These are phyloP conservation scores for Orbilia quercus DNA, from an alignment of 2,329 filamentous ascomycete genomes.

Conservation along the genomic window DNA sequence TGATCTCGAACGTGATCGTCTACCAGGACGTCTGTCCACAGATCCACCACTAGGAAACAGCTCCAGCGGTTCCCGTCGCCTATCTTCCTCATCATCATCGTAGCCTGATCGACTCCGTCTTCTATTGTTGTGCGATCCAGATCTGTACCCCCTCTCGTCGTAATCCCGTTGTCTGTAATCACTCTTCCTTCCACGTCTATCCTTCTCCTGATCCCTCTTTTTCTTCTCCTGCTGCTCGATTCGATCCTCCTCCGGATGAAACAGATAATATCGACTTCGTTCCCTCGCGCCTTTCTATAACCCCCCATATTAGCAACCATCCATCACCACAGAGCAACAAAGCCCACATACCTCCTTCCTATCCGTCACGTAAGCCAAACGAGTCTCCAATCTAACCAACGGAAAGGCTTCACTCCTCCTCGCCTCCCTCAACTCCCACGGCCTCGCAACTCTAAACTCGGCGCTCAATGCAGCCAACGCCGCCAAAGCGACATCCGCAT, in stretches of 20 bases:
- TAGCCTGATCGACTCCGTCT: slow-evolving; percentile 61
- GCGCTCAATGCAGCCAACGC: slow-evolving; percentile 68
- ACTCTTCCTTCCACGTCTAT: slow-evolving; percentile 65
- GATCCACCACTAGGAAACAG: slow-evolving; percentile 35
- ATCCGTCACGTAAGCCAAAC: slow-evolving; percentile 79
- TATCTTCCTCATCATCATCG: slow-evolving; percentile 68
- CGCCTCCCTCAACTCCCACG: slow-evolving; percentile 74
- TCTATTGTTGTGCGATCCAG: slow-evolving; percentile 62
- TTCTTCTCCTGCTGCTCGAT: slow-evolving; percentile 75
- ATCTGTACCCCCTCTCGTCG: slow-evolving; percentile 59
- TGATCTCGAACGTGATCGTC: slow-evolving; percentile 54
- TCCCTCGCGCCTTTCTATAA: slow-evolving; percentile 75
- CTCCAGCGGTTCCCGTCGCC: slow-evolving; percentile 37
- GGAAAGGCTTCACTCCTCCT: slow-evolving; percentile 76
- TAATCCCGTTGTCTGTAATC: slow-evolving; percentile 73
- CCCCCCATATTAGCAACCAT: slow-evolving; percentile 12
- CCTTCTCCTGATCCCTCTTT: slow-evolving; percentile 64
- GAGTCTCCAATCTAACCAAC: slow-evolving; percentile 75
- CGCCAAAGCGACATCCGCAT: slow-evolving; percentile 67
- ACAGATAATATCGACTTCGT: slow-evolving; percentile 88
- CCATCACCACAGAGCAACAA: background rate
- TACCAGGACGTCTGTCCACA: slow-evolving; percentile 21
- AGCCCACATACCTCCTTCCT: slow-evolving; percentile 71
- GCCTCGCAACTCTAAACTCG: slow-evolving; percentile 61
- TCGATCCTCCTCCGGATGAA: slow-evolving; percentile 89